Conservation (phyloP, 306 rosid species). For the Medicago lupulina region DNA sequence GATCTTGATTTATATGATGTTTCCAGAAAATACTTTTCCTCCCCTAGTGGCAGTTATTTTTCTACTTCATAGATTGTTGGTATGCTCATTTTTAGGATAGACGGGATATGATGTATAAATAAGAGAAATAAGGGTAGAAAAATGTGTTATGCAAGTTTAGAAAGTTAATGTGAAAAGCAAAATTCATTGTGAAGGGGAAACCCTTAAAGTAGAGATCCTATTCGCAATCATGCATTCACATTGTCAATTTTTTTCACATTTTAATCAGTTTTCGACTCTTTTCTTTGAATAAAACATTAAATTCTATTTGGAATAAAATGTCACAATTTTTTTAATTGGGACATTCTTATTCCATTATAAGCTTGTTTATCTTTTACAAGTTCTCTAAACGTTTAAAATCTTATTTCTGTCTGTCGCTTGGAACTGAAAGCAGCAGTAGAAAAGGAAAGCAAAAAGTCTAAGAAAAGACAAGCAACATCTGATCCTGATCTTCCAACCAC, state of each 20-base stretch:
- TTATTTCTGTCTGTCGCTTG: not conserved
- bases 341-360: not conserved
- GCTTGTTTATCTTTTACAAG: constrained; percentile 21
- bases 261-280: constrained; percentile 5
- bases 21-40: constrained; percentile 13
- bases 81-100: constrained; percentile 18
- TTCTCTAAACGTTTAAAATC: constrained; percentile 34
- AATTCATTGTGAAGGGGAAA: no score
- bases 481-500: constrained; percentile 48
- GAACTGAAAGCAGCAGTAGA: constrained; percentile 34
- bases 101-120: not conserved
- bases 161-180: not conserved
- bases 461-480: constrained; percentile 47
- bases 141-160: not conserved
- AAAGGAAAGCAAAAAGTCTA: constrained; percentile 41
- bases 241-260: not conserved
- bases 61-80: constrained; percentile 1
- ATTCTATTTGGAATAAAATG: constrained; percentile 23
- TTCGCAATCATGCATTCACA: not conserved
- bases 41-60: constrained; percentile 15
- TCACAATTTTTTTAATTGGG: not conserved
- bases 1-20: constrained; percentile 14
- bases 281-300: not conserved
- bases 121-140: not conserved
- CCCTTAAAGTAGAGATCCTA: no score